Percentiles rank a stretch among this genome's conserved stretches.
phyloP scores from a whole-genome alignment of 176 grass and related monocot genomes.

The Aegilops sharonensis region DNA sequence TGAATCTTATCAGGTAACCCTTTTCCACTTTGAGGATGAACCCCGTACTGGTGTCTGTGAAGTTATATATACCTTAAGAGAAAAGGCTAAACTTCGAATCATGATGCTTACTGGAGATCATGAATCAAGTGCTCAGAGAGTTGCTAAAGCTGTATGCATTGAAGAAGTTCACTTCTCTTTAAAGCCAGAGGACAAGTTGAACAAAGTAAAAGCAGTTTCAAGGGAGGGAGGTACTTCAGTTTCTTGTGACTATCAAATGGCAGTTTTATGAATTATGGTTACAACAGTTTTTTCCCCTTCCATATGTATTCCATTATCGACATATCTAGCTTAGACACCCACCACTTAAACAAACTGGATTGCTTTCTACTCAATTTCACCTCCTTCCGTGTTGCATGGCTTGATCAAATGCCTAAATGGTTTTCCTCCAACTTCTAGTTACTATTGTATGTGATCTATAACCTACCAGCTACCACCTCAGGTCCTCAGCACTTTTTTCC shows the following conservation, averaged over 20 bases:
- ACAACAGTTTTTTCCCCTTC: not conserved
- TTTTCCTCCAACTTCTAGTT: not conserved
- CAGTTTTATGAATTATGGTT: not conserved
- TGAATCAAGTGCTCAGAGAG: conserved; percentile 83
- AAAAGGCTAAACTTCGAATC: conserved; percentile 80
- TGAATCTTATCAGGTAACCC: conserved; percentile 59
- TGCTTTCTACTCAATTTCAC: conserved; percentile 11
- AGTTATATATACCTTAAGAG: conserved; percentile 85
- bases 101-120: conserved; percentile 99
- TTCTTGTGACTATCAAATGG: conserved; percentile 2
- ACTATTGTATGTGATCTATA: not conserved
- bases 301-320: not conserved
- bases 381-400: not conserved
- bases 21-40: conserved; percentile 99
- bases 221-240: conserved; percentile 66
- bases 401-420: not conserved
- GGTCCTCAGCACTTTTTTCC: not conserved
- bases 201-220: conserved; percentile 87
- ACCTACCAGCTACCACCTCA: not conserved
- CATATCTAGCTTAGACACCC: not conserved
- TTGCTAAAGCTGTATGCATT: conserved; percentile 92
- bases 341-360: not conserved
- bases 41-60: conserved; percentile 68
- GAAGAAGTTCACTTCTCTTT: conserved; percentile 75
- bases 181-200: conserved; percentile 95